Conservation (phyloP, 2,329 filamentous ascomycete species). For the Talaromyces atroroseus region DNA sequence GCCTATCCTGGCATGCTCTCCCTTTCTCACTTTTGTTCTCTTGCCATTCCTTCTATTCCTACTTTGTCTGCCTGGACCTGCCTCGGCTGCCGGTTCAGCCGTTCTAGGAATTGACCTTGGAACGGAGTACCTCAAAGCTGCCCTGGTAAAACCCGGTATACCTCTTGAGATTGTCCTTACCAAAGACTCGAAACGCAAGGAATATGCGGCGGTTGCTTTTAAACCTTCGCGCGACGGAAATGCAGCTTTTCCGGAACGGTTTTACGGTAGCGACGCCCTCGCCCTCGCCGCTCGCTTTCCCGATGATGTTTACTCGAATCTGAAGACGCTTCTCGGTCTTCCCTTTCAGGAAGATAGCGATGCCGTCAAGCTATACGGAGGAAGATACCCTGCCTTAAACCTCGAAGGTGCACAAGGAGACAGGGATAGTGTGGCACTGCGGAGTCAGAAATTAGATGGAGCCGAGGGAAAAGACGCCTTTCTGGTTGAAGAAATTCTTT, state of each 20-base stretch:
- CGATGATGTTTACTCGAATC: conserved; percentile 86
- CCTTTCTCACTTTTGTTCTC: conserved; percentile 40
- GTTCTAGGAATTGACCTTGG: conserved; percentile 91
- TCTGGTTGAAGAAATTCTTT: conserved; percentile 85
- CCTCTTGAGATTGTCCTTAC: conserved; percentile 96
- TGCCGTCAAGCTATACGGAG: conserved; percentile 63
- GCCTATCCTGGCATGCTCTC: conserved; percentile 18
- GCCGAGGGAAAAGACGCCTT: conserved; percentile 59
- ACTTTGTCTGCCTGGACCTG: conserved; percentile 50
- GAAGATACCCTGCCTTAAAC: conserved; percentile 72
- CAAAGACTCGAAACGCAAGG: conserved; percentile 96
- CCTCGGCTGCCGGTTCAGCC: conserved; percentile 61
- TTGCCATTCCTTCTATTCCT: conserved; percentile 50
- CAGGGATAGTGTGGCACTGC: conserved; percentile 72
- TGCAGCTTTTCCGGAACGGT: conserved; percentile 74
- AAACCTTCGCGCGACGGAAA: conserved; percentile 69
- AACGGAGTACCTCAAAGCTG: conserved; percentile 94
- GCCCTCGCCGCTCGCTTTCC: conserved; percentile 83
- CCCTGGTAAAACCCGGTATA: conserved; percentile 91
- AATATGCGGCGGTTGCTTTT: conserved; percentile 84
- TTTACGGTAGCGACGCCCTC: conserved; percentile 87
- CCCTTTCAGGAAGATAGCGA: conserved; percentile 39
- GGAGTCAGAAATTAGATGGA: conserved; percentile 63
- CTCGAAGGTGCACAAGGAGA: conserved; percentile 49
- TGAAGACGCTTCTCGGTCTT: conserved; percentile 85